Evolutionary conservation across 192 early-diverging fungal genomes (phyloP), one percentile per base, ranked within the genome.

Genomic region (Coemansia sp.): DNA sequence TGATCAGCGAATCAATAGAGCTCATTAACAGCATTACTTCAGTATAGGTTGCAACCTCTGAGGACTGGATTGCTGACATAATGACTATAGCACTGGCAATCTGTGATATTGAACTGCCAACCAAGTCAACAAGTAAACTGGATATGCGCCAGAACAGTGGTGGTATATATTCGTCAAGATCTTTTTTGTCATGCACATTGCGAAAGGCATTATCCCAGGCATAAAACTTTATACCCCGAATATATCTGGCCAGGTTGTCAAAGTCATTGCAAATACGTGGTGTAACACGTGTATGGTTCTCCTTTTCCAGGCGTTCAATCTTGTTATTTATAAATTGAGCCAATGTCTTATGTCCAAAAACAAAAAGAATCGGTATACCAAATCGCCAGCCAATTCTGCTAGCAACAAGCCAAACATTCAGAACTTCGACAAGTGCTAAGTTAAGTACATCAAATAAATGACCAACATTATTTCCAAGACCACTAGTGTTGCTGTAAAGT

Each of bases 141-240:
- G 69, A 13, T 3, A 66, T 37, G n/a, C 64, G 57, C 65, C 78
- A 69, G 10, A 78, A 32, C 20, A 62, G n/a, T 0, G 75, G 72
- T 9, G 79, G 60, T 5, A 57, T 45, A 43, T 56, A 48, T 1
- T 50, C 35, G 20, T 58, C 52, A 11, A 52, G 29, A 18, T 78
- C 69, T n/a, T 53, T 14, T 2, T 48, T 13, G 16, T 4, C 11
- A 4, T 14, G 50, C 3, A 51, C 52, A 23, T 24, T 54, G 37
- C 26, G 65, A 19, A 71, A 69, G 13, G 61, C 78, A 1, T 75
- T 51, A 52, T 84, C 82, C 84, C 84, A 89, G 13, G 84, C 85
- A 55, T 86, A 89, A 51, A 85, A 85, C 65, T 89, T 90, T 65
- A 90, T 84, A 13, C 83, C 76, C 19, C 83, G 82, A 22, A 88